Base-by-base conservation (phyloP, 2,329 filamentous ascomycete species). In the Alternaria sp. region DNA sequence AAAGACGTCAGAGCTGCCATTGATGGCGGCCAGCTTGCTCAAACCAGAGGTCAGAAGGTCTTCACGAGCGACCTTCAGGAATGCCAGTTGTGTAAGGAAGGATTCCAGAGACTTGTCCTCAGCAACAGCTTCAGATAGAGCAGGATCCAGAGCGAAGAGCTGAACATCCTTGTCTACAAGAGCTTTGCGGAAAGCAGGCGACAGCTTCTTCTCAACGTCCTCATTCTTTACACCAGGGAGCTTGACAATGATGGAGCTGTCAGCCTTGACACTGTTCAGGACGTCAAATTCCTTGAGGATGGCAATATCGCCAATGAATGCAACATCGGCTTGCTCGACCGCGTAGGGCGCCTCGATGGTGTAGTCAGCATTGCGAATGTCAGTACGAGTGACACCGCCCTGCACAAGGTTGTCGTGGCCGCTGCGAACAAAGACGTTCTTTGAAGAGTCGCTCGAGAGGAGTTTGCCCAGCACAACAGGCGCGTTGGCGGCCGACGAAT, bases 201-300 rank as follows among this genome's bases (percentile, higher is more conserved):
- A 86, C 5, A 99, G 82, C 69, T 91, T 89, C 85, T 96, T 96
- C 81, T 98, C 94, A 6, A 93, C 77, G 34, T 97, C 93, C 42
- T 96, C 94, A 51, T 92, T 87, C 80, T 96, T 97, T 76, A 92
- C 87, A 67, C 88, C 89, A 28, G 91, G 85, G 24, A 95, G 84
- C 71, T 88, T 91, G 40, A 97, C 72, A 54, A 97, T 84, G 42
- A 97, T 78, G 63, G 88, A 89, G 54, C 90, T 90, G 52, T 87
- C 86, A 39, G 85, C 71, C 79, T 90, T 92, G 62, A 94, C 81
- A 50, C 85, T 88, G 63, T 87, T 84, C 34, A 93, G 75, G 23
- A 96, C 81, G 65, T 94, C 88, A 55, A 97, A 84, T 24, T 92
- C 88, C 66, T 90, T 88, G 14, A 99, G 82, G 2, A 99, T 82